These are phyloP conservation scores for Schrenkiella parvula DNA, from an alignment of 345 rosid species.

Conservation along the genomic window DNA sequence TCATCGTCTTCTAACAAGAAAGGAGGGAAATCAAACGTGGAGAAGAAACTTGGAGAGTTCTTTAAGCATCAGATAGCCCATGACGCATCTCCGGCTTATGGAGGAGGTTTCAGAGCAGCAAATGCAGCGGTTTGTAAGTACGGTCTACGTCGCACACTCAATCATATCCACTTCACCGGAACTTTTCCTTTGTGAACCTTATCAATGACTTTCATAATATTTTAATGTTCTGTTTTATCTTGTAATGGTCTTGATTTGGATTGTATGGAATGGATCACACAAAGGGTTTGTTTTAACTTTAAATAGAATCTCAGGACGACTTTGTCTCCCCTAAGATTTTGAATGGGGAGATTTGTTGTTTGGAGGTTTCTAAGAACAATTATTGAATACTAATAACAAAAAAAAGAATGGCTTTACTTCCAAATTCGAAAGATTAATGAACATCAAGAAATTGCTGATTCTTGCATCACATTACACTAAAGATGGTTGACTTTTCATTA, in stretches of 20 bases:
- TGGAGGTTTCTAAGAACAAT: constrained; percentile 14
- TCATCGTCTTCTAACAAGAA: constrained; percentile 55
- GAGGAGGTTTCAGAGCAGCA: constrained; percentile 87
- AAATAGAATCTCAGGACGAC: constrained; percentile 9
- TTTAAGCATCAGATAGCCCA: constrained; percentile 82
- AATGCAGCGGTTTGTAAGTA: constrained; percentile 75
- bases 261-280: constrained; percentile 17
- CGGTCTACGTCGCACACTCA: constrained; percentile 65
- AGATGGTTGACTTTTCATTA: background rate
- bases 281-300: constrained; percentile 17
- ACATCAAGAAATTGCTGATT: background rate
- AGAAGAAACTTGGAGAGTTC: constrained; percentile 80
- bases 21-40: constrained; percentile 62
- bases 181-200: constrained; percentile 56
- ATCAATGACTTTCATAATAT: background rate
- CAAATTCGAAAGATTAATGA: background rate
- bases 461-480: background rate
- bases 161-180: constrained; percentile 64
- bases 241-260: constrained; percentile 8
- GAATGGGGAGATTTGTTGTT: constrained; percentile 12
- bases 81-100: constrained; percentile 85
- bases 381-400: constrained; percentile 14
- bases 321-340: constrained; percentile 18
- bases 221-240: background rate
- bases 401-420: background rate